phyloP scores from a whole-genome alignment of 345 rosid genomes.

The Punica granatum region DNA sequence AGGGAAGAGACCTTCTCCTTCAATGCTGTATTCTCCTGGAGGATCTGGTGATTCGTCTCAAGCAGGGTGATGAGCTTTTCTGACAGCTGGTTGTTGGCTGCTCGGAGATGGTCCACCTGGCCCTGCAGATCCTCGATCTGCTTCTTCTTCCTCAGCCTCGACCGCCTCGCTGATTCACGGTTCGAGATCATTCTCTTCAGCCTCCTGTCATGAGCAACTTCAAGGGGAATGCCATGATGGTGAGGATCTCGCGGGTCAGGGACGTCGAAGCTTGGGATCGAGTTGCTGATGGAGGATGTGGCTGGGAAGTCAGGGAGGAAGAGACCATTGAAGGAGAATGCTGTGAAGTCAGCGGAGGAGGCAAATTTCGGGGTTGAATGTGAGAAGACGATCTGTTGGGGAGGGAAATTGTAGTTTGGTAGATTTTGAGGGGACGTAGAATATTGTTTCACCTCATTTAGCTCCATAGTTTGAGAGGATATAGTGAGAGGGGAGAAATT shows the following conservation, averaged over 20 bases:
- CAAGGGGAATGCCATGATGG: slow-evolving; percentile 12
- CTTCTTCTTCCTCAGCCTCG: slow-evolving; percentile 63
- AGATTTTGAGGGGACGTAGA: background rate
- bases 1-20: slow-evolving; percentile 60
- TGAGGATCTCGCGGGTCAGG: background rate
- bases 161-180: slow-evolving; percentile 71
- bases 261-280: background rate
- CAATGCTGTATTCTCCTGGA: slow-evolving; percentile 69
- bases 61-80: slow-evolving; percentile 57
- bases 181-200: slow-evolving; percentile 66
- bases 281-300: slow-evolving; percentile 2
- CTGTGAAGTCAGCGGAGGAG: background rate
- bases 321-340: background rate
- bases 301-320: background rate
- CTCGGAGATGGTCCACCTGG: slow-evolving; percentile 55
- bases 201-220: slow-evolving; percentile 38
- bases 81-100: slow-evolving; percentile 46
- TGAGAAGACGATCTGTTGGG: background rate
- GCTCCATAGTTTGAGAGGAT: background rate
- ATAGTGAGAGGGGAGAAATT: background rate
- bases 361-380: background rate
- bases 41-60: slow-evolving; percentile 58
- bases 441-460: background rate
- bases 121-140: slow-evolving; percentile 66
- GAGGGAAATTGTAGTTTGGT: background rate